Evolutionary conservation across 179 eudicot species (phyloP).

Genomic region (Beta corolliflora): DNA sequence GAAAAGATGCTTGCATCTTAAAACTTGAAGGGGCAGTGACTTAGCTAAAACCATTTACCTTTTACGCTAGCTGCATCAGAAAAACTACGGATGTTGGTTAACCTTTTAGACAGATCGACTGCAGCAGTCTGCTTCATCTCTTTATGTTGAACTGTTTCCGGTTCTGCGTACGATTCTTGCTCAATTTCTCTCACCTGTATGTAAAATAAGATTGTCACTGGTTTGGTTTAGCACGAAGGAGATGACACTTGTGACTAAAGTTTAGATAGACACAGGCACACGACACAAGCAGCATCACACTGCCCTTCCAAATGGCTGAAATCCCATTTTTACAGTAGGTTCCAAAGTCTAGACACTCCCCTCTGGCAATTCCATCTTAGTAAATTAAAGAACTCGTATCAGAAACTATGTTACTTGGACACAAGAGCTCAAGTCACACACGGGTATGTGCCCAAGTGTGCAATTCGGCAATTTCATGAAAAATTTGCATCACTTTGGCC

Average conservation of each 20-base stretch:
- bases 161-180: constrained; percentile 57
- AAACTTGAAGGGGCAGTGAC: neutral
- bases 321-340: neutral
- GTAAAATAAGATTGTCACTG: neutral
- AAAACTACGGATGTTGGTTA: constrained; percentile 55
- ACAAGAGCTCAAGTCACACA: too few relatives aligned
- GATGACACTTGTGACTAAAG: neutral
- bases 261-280: neutral
- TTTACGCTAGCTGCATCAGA: constrained; percentile 66
- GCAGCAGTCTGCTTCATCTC: constrained; percentile 84
- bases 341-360: neutral
- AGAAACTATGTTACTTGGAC: too few relatives aligned
- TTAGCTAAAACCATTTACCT: constrained; percentile 41
- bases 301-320: neutral
- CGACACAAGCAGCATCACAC: neutral
- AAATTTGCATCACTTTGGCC: too few relatives aligned
- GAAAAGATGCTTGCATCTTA: neutral
- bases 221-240: neutral
- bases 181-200: constrained; percentile 80
- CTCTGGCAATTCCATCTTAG: neutral
- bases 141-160: constrained; percentile 56
- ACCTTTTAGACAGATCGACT: constrained; percentile 67
- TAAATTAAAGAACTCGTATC: neutral
- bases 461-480: too few relatives aligned
- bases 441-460: too few relatives aligned